Evolutionary conservation across 805 yeast species (phyloP).

Genomic region (Saccharomycopsis microspora): DNA sequence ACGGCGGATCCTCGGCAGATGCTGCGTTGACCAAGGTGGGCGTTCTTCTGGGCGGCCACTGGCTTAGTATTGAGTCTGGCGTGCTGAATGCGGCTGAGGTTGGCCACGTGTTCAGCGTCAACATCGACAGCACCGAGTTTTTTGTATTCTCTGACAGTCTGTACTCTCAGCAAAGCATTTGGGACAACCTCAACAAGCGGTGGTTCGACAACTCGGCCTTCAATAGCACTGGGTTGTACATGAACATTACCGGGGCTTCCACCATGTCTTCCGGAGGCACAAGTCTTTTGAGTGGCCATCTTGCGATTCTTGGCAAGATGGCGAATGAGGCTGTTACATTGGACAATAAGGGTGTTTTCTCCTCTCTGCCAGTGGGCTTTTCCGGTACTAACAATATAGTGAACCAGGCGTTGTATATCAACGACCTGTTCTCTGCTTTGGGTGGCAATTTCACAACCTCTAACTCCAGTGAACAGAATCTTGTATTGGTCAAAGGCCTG

Average conservation of each 20-base stretch:
- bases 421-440: conserved; percentile 9
- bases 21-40: conserved; percentile 28
- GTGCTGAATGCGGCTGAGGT: conserved; percentile 8
- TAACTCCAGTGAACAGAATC: conserved; percentile 8
- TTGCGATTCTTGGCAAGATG: conserved; percentile 17
- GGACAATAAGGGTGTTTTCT: conserved; percentile 17
- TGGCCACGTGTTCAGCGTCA: conserved; percentile 22
- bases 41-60: conserved; percentile 26
- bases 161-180: conserved; percentile 19
- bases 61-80: conserved; percentile 22
- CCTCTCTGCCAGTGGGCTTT: conserved; percentile 20
- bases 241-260: conserved; percentile 24
- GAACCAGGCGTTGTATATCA: conserved; percentile 11
- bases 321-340: conserved; percentile 17
- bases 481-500: conserved; percentile 7
- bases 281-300: conserved; percentile 20
- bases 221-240: conserved; percentile 13
- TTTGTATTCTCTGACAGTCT: conserved; percentile 27
- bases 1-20: conserved; percentile 20
- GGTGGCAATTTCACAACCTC: conserved; percentile 22
- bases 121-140: conserved; percentile 29
- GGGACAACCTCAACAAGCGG: conserved; percentile 29
- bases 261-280: conserved; percentile 15
- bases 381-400: neutral
- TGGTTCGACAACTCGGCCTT: conserved; percentile 25